phyloP scores from a whole-genome alignment of 352 stramenopile species.

The Thraustochytrium sp. region DNA sequence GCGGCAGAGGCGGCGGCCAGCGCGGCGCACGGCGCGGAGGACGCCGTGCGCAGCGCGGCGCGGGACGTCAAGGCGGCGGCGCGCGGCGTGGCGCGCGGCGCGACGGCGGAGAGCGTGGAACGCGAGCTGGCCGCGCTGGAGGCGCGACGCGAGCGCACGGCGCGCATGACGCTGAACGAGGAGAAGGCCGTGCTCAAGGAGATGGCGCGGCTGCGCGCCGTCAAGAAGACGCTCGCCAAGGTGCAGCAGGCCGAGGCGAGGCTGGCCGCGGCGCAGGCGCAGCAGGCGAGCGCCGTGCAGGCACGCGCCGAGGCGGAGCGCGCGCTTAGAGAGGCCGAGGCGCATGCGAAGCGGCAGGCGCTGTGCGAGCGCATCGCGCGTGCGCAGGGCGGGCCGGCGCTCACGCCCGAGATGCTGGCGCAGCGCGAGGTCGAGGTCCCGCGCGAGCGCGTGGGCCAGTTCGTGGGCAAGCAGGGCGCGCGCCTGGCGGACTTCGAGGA shows the following conservation, averaged over 20 bases:
- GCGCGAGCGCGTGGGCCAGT: neutral
- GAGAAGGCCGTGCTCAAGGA: slow-evolving; percentile 37
- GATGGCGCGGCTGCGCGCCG: neutral
- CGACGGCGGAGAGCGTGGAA: neutral
- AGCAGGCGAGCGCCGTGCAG: neutral
- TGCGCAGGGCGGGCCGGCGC: neutral
- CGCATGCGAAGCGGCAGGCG: too few relatives aligned
- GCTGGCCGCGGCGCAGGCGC: neutral
- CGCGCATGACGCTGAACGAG: neutral
- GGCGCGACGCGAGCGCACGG: neutral
- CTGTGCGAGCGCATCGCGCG: neutral
- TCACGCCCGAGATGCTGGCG: neutral
- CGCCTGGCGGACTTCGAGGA: neutral
- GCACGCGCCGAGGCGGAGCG: neutral
- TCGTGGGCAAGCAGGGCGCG: neutral
- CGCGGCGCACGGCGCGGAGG: too few relatives aligned
- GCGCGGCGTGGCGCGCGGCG: neutral
- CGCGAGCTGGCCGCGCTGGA: neutral
- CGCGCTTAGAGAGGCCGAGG: neutral
- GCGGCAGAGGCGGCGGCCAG: too few relatives aligned
- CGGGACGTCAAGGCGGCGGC: neutral
- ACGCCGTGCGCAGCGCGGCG: too few relatives aligned
- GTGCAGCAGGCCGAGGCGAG: neutral
- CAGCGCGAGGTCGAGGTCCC: neutral
- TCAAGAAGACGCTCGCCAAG: neutral